phyloP scores from a whole-genome alignment of 78 protist species.

The Dictyostelium firmibasis region DNA sequence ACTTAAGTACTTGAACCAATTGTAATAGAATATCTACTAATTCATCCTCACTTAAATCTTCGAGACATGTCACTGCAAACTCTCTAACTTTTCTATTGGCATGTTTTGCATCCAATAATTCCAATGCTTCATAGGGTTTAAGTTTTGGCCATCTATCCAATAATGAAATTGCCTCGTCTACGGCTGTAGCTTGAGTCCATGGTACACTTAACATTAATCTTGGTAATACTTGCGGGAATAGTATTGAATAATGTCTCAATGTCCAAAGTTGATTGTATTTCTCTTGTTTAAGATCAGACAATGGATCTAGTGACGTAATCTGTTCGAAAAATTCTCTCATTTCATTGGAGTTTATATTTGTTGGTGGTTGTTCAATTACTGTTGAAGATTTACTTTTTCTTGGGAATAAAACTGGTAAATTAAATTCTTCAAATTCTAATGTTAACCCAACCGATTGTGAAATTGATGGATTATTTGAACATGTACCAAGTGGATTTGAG shows the following conservation, averaged over 20 bases:
- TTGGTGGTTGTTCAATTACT: constrained; percentile 14
- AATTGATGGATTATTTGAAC: constrained; percentile 8
- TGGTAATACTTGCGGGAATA: constrained; percentile 85
- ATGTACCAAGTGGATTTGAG: constrained; percentile 83
- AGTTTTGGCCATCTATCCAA: constrained; percentile 72
- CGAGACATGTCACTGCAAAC: constrained; percentile 88
- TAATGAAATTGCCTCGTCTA: constrained; percentile 73
- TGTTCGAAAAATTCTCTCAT: constrained; percentile 70
- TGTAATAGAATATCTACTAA: constrained; percentile 88
- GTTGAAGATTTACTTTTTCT: not conserved
- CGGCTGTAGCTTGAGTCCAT: constrained; percentile 85
- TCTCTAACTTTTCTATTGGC: constrained; percentile 86
- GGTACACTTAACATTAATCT: constrained; percentile 89
- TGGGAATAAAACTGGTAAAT: constrained; percentile 82
- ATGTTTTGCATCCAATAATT: constrained; percentile 88
- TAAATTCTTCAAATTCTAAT: constrained; percentile 66
- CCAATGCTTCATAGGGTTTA: constrained; percentile 81
- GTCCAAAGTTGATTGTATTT: constrained; percentile 67
- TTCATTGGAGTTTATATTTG: constrained; percentile 29
- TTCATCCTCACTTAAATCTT: constrained; percentile 81
- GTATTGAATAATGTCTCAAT: constrained; percentile 47
- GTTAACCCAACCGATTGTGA: not conserved
- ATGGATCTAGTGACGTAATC: constrained; percentile 33
- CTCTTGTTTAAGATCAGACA: constrained; percentile 16
- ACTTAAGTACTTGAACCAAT: constrained; percentile 90